Conservation (phyloP, 2,329 filamentous ascomycete genomes). For the Verticillium klebahnii region DNA sequence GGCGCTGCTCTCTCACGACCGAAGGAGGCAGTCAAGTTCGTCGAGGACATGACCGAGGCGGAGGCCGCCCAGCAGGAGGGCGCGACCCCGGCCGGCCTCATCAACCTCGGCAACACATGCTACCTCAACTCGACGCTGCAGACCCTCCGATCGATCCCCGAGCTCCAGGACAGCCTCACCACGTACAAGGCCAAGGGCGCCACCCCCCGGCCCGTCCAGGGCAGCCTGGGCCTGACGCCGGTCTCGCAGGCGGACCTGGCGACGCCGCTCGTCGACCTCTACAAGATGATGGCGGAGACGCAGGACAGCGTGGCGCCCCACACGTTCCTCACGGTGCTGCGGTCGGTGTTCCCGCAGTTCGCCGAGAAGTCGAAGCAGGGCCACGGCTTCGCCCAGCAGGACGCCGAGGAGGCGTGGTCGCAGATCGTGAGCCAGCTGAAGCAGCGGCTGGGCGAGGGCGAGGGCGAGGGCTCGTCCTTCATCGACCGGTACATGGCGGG, state of each 20-base stretch:
- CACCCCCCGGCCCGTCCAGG: slow-evolving; percentile 61
- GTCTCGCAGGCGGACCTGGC: slow-evolving; percentile 9
- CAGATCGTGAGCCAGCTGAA: slow-evolving; percentile 84
- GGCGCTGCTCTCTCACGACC: slow-evolving; percentile 62
- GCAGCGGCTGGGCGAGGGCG: slow-evolving; percentile 58
- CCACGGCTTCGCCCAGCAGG: slow-evolving; percentile 90
- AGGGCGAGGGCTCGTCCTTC: slow-evolving; percentile 59
- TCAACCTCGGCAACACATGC: slow-evolving; percentile 95
- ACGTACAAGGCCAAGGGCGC: slow-evolving; percentile 48
- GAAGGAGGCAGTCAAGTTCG: slow-evolving; percentile 77
- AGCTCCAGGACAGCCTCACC: slow-evolving; percentile 75
- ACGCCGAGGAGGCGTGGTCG: slow-evolving; percentile 97
- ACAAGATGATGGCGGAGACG: slow-evolving; percentile 84
- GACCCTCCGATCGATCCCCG: slow-evolving; percentile 80
- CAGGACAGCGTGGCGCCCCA: slow-evolving; percentile 82
- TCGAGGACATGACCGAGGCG: slow-evolving; percentile 97
- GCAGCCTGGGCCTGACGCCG: slow-evolving; percentile 7
- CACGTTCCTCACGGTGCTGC: slow-evolving; percentile 76
- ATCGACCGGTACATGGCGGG: slow-evolving; percentile 90
- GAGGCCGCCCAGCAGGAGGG: slow-evolving; percentile 79
- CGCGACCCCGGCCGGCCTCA: slow-evolving; percentile 80
- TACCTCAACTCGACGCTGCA: slow-evolving; percentile 98
- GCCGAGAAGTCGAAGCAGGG: slow-evolving; percentile 81
- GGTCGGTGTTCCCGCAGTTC: slow-evolving; percentile 83
- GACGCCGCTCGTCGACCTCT: slow-evolving; percentile 70